These are phyloP conservation scores for Zygoascus meyerae DNA, from an alignment of 1,139 yeast genomes.

Conservation along the genomic window DNA sequence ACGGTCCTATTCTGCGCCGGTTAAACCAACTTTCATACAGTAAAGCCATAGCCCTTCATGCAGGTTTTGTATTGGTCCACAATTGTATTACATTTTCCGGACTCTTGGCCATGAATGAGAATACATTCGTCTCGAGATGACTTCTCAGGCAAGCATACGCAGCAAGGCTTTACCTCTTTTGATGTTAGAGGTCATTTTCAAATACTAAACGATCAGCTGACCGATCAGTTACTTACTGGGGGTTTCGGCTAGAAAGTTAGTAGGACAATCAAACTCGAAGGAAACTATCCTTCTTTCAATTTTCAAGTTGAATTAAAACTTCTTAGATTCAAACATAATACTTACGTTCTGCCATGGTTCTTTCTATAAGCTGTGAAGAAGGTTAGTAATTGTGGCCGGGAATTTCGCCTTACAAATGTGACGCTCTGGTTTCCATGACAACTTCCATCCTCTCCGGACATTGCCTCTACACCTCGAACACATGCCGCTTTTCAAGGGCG, in stretches of 20 bases:
- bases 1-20: too few relatives aligned
- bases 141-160: conserved; percentile 89
- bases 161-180: conserved; percentile 81
- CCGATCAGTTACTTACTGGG: conserved; percentile 1
- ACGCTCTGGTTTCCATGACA: neutral
- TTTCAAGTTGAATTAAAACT: too few relatives aligned
- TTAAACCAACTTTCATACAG: conserved; percentile 28
- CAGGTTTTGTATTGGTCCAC: conserved; percentile 71
- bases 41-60: conserved; percentile 90
- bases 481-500: too few relatives aligned
- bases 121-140: conserved; percentile 81
- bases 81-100: conserved; percentile 71
- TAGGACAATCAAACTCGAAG: neutral
- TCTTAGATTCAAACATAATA: too few relatives aligned
- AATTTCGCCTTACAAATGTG: neutral
- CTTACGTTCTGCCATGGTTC: neutral
- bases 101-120: conserved; percentile 73
- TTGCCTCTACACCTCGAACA: too few relatives aligned
- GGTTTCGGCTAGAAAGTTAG: neutral
- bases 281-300: too few relatives aligned
- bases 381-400: neutral
- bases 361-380: neutral
- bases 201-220: neutral
- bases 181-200: neutral
- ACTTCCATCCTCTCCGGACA: neutral